Evolutionary conservation across 108 stramenopile species (phyloP).

Genomic region (Stephanodiscus minutulus): DNA sequence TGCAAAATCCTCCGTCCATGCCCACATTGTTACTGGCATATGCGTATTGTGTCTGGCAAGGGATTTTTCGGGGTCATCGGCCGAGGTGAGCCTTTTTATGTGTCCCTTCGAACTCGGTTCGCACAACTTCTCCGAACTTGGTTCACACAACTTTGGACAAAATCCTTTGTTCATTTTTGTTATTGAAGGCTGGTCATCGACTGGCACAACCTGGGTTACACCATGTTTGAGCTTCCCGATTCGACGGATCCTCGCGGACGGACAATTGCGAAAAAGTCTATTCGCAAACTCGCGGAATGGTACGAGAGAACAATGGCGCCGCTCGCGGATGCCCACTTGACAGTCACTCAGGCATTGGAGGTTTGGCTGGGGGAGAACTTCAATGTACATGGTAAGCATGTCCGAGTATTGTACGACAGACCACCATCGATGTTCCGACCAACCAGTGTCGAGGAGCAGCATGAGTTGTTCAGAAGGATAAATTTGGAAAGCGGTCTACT

Average conservation of each 20-base stretch:
- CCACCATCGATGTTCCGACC: constrained; percentile 88
- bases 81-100: no score
- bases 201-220: constrained; percentile 98
- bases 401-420: constrained; percentile 86
- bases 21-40: constrained; percentile 80
- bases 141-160: no score
- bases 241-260: background rate
- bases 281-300: constrained; percentile 49
- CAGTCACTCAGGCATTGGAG: constrained; percentile 91
- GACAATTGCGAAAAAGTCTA: constrained; percentile 11
- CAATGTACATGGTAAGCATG: constrained; percentile 35
- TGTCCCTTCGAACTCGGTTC: no score
- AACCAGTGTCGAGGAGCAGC: constrained; percentile 63
- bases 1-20: constrained; percentile 98
- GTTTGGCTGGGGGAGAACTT: constrained; percentile 81
- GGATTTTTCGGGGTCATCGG: constrained; percentile 31
- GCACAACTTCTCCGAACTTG: no score
- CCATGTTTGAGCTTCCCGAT: constrained; percentile 73
- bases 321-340: constrained; percentile 84
- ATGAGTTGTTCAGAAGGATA: constrained; percentile 65
- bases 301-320: constrained; percentile 82
- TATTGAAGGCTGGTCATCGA: constrained; percentile 92
- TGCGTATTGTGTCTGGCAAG: constrained; percentile 51
- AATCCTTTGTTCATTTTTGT: no score
- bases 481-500: constrained; percentile 22